Conservation (phyloP, 2,329 filamentous ascomycete genomes). For the Orbilia ellipsospora region DNA sequence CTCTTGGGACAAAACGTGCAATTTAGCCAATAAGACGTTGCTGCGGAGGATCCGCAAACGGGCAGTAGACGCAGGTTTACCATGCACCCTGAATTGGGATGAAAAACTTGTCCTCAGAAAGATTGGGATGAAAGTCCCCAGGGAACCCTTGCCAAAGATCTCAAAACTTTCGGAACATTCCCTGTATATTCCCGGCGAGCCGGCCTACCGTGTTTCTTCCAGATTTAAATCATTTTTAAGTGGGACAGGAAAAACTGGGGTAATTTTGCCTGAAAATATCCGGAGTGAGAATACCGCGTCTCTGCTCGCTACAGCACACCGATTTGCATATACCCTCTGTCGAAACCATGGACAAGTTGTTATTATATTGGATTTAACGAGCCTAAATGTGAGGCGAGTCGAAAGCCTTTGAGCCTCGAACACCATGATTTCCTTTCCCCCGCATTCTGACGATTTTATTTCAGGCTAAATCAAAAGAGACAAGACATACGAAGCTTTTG, state of each 20-base stretch:
- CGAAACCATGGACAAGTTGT: neutral
- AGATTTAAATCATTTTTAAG: constrained; percentile 26
- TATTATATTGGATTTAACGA: neutral
- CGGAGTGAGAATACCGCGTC: constrained; percentile 8
- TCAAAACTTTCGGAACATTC: neutral
- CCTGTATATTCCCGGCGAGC: constrained; percentile 40
- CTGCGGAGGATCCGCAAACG: no score
- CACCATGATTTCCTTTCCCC: constrained; percentile 21
- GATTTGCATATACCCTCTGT: neutral
- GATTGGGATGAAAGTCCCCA: no score
- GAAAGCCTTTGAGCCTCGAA: no score
- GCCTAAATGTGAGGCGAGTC: constrained; percentile 5
- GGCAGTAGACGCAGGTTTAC: no score
- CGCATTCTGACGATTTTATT: constrained; percentile 15
- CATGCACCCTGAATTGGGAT: no score
- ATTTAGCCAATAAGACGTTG: no score
- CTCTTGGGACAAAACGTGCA: no score
- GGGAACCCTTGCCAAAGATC: no score
- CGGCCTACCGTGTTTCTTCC: constrained; percentile 48
- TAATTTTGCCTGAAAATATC: constrained; percentile 31
- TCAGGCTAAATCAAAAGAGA: constrained; percentile 33
- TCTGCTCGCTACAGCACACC: neutral
- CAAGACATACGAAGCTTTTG: neutral
- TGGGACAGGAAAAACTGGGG: constrained; percentile 33
- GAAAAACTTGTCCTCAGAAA: no score